phyloP scores from a whole-genome alignment of 2,329 filamentous ascomycete genomes.

The Colletotrichum tanaceti region DNA sequence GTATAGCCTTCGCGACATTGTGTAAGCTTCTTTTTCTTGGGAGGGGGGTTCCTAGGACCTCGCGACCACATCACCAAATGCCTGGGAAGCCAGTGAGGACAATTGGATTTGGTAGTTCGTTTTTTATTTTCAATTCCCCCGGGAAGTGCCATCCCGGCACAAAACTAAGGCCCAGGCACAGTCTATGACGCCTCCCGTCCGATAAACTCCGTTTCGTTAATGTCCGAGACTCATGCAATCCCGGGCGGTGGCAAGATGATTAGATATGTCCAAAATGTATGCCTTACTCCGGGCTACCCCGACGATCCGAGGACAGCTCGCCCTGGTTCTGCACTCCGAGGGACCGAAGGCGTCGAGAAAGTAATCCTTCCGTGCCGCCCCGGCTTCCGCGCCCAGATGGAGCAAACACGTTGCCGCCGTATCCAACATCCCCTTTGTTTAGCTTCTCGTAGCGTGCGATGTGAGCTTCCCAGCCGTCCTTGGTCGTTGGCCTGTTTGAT shows the following conservation, averaged over 20 bases:
- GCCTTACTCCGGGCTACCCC: slow-evolving; percentile 4
- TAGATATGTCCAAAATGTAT: slow-evolving; percentile 2
- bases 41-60: neutral
- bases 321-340: slow-evolving; percentile 61
- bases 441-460: slow-evolving; percentile 72
- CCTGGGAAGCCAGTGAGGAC: neutral
- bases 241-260: slow-evolving; percentile 1
- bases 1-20: neutral
- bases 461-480: slow-evolving; percentile 49
- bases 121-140: neutral
- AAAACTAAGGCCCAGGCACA: neutral
- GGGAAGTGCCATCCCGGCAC: neutral
- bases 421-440: slow-evolving; percentile 71
- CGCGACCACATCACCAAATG: neutral
- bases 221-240: neutral
- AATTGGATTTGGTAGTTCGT: neutral
- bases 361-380: slow-evolving; percentile 70
- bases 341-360: slow-evolving; percentile 75
- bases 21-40: neutral
- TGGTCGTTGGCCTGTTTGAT: slow-evolving; percentile 51
- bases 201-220: neutral
- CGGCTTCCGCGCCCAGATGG: slow-evolving; percentile 52
- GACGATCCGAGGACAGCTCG: slow-evolving; percentile 1
- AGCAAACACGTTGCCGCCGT: slow-evolving; percentile 67
- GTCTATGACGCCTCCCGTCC: slow-evolving; percentile 21